Evolutionary conservation across 2,329 filamentous ascomycete genomes (phyloP), one percentile per base, ranked within the genome.

Genomic region (Penicillium griseofulvum): DNA sequence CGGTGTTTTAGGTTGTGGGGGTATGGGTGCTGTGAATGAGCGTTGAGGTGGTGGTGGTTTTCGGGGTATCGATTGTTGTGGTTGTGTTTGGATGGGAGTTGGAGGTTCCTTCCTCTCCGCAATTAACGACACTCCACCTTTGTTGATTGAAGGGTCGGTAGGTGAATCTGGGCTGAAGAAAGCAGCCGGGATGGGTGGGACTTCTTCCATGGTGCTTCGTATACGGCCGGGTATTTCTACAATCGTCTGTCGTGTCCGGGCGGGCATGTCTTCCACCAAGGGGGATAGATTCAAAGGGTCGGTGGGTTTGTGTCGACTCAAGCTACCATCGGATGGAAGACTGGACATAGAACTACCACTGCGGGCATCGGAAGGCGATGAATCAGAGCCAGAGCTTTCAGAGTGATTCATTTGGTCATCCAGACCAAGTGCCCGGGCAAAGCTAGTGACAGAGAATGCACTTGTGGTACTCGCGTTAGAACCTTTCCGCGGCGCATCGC

Each of bases 341-440:
- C 82, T 86, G 3, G 84, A 86, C 57, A 80, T 79, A 8, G 86
- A 87, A 65, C 86, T 89, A 1, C 81, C 75, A 56, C 82, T 81
- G 63, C 84, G 84, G 1, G 73, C 74, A n/a, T 81, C 79, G 52
- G 84, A 87, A 37, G 79, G 81, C 0, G 79, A 81, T 2, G 87
- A 89, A 42, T 81, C 80, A 17, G 82, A 90, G 0, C 85, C 86
- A 26, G 87, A 90, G 56, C 83, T 81, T 1, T 85, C 84, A 0
- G 83, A 76, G 4, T 82, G 80, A 63, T 89, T 86, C 63, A 88
- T 87, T 0, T 84, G 82, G 62, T 87, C 87, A 33, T 82, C 80
- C 0, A 76, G 59, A 26, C 73, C 74, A 11, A 76, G 58, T 3
- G 69, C 70, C 11, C 71, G 70, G 5, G 72, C 72, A 43, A 76